Conservation (phyloP, 2,329 filamentous ascomycete species). For the Trichoderma guizhouense region DNA sequence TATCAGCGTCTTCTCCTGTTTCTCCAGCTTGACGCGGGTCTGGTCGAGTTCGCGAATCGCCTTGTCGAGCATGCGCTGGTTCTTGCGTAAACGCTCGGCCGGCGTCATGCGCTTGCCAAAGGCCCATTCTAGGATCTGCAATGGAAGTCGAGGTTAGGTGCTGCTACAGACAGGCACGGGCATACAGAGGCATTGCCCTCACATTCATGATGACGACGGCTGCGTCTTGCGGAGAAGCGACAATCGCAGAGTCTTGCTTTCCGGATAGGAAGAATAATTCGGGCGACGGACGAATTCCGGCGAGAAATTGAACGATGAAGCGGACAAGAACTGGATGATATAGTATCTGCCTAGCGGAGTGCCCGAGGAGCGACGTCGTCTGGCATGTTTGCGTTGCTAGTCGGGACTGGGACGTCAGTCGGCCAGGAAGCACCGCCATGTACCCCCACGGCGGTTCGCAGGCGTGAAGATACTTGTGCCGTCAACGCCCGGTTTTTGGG, state of each 20-base stretch:
- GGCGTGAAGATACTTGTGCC: constrained; percentile 1
- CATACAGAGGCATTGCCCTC: constrained; percentile 14
- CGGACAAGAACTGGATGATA: not conserved
- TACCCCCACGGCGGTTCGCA: not conserved
- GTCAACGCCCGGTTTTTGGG: not conserved
- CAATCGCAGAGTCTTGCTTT: not conserved
- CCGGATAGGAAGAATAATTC: not conserved
- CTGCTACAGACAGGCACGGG: not conserved
- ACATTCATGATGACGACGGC: constrained; percentile 52
- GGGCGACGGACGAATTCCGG: not conserved
- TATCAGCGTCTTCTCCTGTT: constrained; percentile 96
- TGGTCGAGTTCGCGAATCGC: constrained; percentile 95
- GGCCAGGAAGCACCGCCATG: not conserved
- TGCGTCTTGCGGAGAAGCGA: not conserved
- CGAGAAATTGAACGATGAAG: not conserved
- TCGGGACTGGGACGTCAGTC: constrained; percentile 9
- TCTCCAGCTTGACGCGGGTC: constrained; percentile 91
- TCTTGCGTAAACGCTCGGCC: constrained; percentile 84
- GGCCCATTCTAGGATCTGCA: constrained; percentile 93
- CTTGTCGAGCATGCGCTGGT: constrained; percentile 95
- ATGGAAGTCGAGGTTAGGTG: constrained; percentile 15
- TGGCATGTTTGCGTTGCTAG: constrained; percentile 7
- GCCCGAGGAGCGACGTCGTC: constrained; percentile 2
- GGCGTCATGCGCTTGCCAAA: constrained; percentile 99
- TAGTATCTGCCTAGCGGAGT: constrained; percentile 19